Evolutionary conservation across 108 stramenopile species (phyloP), one percentile per base, ranked within the genome.

Genomic region (Mayamaea pseudoterrestris): DNA sequence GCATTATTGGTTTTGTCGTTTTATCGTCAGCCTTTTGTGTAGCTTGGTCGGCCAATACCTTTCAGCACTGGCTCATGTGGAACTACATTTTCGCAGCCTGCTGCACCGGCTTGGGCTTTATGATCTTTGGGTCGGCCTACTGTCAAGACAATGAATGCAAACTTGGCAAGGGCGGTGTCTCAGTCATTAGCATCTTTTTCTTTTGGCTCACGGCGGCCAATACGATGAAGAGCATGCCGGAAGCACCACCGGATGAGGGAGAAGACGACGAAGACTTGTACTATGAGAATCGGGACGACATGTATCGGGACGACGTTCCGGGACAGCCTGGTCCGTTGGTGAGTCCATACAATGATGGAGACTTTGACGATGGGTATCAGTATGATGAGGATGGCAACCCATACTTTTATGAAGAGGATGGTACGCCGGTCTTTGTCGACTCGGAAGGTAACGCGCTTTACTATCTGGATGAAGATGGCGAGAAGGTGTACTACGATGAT

Each of bases 181-280:
- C 18, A 16, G 40, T 41, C 4, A 40, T 54, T 25, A 34, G 41
- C 27, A 27, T 41, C 2, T 54, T 41, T 14, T 25, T 54, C 16
- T 22, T 39, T 12, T 54, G 37, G 26, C 40, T 54, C 16, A 27
- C 25, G 23, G n/a, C 21, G 2, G 53, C 53, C 26, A 54, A 54
- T 54, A 37, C 41, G n/a, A 32, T 54, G 41, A 54, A 54, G 27
- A 54, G 53, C 18, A 43, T 42, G 39, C 27, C 23, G 2, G 29
- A 41, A 14, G 36, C 53, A 17, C 34, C 50, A 18, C 34, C 34
- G 14, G n/a, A 25, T 25, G 50, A 32, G 21, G 24, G 25, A 11
- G 34, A 51, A 22, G 50, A 51, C 37, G 34, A 14, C 24, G 26
- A 14, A 6, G 26, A 39, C 24, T 24, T 37, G 2, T 51, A 29